phyloP scores from a whole-genome alignment of 352 stramenopile species.

The Hyaloperonospora arabidopsidis region DNA sequence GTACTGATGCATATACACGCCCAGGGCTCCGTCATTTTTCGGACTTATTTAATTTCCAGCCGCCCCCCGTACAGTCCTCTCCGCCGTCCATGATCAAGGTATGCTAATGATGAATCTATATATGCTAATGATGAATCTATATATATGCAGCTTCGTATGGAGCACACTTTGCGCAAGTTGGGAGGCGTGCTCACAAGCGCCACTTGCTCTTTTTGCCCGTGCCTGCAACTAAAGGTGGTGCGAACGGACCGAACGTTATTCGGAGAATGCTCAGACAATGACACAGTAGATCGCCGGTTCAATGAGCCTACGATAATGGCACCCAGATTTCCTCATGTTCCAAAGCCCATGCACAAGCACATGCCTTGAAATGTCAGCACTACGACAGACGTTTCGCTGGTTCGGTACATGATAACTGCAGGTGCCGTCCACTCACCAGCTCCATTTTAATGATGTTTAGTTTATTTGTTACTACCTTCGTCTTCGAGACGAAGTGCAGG shows the following conservation, averaged over 20 bases:
- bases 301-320: constrained; percentile 86
- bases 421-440: constrained; percentile 88
- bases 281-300: constrained; percentile 91
- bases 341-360: constrained; percentile 91
- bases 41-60: constrained; percentile 89
- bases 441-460: constrained; percentile 90
- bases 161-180: constrained; percentile 82
- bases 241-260: no score
- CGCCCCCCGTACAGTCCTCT: constrained; percentile 88
- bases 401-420: constrained; percentile 93
- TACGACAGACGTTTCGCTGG: constrained; percentile 91
- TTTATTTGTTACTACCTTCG: constrained; percentile 88
- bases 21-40: constrained; percentile 89
- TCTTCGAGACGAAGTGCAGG: constrained; percentile 90
- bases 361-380: constrained; percentile 87
- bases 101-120: constrained; percentile 91
- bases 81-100: constrained; percentile 91
- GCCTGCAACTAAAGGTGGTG: no score
- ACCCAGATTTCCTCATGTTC: constrained; percentile 86
- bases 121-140: no score
- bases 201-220: no score
- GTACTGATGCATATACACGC: constrained; percentile 95
- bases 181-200: constrained; percentile 90
- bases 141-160: constrained; percentile 83
- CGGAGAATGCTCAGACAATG: no score